These are phyloP conservation scores for Rhexocercosporidium sp. DNA, from an alignment of 2,329 filamentous ascomycete species.

Conservation along the genomic window DNA sequence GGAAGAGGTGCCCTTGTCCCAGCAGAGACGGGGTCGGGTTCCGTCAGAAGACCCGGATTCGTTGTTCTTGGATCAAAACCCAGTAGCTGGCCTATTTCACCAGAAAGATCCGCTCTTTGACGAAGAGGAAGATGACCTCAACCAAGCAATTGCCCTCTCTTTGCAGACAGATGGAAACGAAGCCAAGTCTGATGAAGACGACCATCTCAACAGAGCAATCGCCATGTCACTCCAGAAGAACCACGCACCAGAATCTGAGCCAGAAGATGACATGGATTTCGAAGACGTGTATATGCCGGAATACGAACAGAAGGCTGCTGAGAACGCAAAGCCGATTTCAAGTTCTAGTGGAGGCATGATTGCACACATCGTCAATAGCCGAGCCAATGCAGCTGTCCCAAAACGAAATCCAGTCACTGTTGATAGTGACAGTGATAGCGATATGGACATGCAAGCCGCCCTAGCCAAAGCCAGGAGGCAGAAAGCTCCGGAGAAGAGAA, in stretches of 20 bases:
- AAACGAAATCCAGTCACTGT: constrained; percentile 45
- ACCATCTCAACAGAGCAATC: constrained; percentile 82
- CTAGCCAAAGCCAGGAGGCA: constrained; percentile 72
- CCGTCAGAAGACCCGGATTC: constrained; percentile 34
- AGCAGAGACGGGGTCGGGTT: constrained; percentile 16
- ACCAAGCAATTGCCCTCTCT: constrained; percentile 82
- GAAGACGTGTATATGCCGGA: constrained; percentile 58
- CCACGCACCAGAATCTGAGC: constrained; percentile 46
- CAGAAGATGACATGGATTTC: constrained; percentile 47
- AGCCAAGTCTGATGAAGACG: constrained; percentile 62
- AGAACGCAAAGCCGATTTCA: constrained; percentile 56
- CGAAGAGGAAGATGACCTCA: constrained; percentile 68
- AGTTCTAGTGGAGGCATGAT: constrained; percentile 64
- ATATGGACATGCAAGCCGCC: constrained; percentile 80
- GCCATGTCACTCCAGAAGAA: constrained; percentile 80
- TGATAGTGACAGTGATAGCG: constrained; percentile 66
- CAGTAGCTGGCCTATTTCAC: constrained; percentile 20
- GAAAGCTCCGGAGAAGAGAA: constrained; percentile 52
- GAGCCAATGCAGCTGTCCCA: constrained; percentile 65
- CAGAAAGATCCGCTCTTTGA: constrained; percentile 22
- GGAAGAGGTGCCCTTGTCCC: constrained; percentile 22
- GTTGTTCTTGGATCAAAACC: constrained; percentile 38
- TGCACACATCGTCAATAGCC: constrained; percentile 75
- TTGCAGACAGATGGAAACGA: constrained; percentile 55
- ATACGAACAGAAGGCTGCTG: constrained; percentile 62